phyloP scores from a whole-genome alignment of 1,139 yeast species.

The Eremothecium cymbalariae region DNA sequence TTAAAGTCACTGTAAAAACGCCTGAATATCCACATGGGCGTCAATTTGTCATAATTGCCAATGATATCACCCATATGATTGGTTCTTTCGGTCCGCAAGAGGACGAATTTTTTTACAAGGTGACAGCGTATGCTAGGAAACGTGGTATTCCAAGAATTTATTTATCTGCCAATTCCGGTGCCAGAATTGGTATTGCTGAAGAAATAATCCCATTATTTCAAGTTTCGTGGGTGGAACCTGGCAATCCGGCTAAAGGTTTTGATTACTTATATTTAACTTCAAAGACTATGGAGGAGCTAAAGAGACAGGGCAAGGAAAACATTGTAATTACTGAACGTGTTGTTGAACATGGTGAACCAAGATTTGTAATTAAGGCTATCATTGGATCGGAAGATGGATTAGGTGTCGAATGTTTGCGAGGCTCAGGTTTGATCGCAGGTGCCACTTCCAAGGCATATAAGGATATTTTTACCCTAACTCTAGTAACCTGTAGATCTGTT shows the following conservation, averaged over 20 bases:
- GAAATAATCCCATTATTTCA: constrained; percentile 83
- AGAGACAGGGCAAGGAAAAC: constrained; percentile 49
- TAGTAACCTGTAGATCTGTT: constrained; percentile 96
- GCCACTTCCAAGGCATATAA: constrained; percentile 96
- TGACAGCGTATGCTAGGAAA: constrained; percentile 83
- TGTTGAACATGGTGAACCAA: constrained; percentile 78
- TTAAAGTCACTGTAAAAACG: constrained; percentile 82
- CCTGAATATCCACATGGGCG: constrained; percentile 98
- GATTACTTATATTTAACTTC: constrained; percentile 73
- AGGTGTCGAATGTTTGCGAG: constrained; percentile 96
- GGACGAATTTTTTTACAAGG: constrained; percentile 82
- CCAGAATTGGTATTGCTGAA: constrained; percentile 96
- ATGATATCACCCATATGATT: constrained; percentile 93
- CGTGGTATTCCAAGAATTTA: constrained; percentile 92
- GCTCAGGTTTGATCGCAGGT: constrained; percentile 98
- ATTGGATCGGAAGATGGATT: constrained; percentile 93
- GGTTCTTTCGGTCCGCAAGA: constrained; percentile 99
- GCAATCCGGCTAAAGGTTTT: constrained; percentile 77
- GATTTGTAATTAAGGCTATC: constrained; percentile 73
- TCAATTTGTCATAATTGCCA: constrained; percentile 84
- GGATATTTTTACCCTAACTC: constrained; percentile 90
- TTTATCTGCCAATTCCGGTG: constrained; percentile 97
- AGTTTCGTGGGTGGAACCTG: constrained; percentile 85
- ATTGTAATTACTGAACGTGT: constrained; percentile 68
- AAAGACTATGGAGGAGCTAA: constrained; percentile 55